Conservation (phyloP, 2,329 filamentous ascomycete genomes). For the Allantophomopsis cytisporea region DNA sequence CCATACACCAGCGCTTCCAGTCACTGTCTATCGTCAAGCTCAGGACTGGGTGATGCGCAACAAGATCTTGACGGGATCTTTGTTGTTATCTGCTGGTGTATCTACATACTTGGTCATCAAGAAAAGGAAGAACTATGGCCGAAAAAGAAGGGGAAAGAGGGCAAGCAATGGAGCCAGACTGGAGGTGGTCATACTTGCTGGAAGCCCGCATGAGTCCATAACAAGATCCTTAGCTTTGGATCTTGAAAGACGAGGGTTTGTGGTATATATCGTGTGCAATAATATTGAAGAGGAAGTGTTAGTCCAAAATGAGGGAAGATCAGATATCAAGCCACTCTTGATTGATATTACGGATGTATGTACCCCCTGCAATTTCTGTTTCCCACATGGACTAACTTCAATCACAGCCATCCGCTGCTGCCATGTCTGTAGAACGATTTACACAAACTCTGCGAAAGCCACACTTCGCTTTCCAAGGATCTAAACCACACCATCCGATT, state of each 20-base stretch:
- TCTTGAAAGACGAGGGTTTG: slow-evolving; percentile 80
- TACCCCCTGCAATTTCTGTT: slow-evolving; percentile 5
- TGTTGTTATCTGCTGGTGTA: slow-evolving; percentile 61
- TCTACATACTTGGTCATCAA: slow-evolving; percentile 30
- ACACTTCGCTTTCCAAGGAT: slow-evolving; percentile 63
- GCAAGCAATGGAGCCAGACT: slow-evolving; percentile 72
- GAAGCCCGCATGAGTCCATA: slow-evolving; percentile 73
- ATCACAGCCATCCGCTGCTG: too few relatives aligned
- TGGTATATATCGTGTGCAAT: slow-evolving; percentile 82
- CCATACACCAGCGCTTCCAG: slow-evolving; percentile 20
- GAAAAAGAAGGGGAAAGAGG: slow-evolving; percentile 62
- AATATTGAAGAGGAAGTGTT: slow-evolving; percentile 74
- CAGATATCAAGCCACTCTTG: slow-evolving; percentile 69
- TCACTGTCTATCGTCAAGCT: slow-evolving; percentile 32
- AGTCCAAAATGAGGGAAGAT: slow-evolving; percentile 61
- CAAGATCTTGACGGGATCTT: slow-evolving; percentile 57
- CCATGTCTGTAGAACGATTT: slow-evolving; percentile 53
- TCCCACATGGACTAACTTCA: too few relatives aligned
- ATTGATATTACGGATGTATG: slow-evolving; percentile 72
- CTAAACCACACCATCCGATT: slow-evolving; percentile 61
- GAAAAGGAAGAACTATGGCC: slow-evolving; percentile 42
- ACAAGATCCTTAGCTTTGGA: slow-evolving; percentile 75
- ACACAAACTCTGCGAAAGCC: slow-evolving; percentile 57
- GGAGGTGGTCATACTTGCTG: slow-evolving; percentile 80
- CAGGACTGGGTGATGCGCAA: slow-evolving; percentile 62